Percentiles rank a stretch among this genome's conserved stretches.
Conservation (phyloP, 148 eudicot genomes). For the Bassia scoparia region DNA sequence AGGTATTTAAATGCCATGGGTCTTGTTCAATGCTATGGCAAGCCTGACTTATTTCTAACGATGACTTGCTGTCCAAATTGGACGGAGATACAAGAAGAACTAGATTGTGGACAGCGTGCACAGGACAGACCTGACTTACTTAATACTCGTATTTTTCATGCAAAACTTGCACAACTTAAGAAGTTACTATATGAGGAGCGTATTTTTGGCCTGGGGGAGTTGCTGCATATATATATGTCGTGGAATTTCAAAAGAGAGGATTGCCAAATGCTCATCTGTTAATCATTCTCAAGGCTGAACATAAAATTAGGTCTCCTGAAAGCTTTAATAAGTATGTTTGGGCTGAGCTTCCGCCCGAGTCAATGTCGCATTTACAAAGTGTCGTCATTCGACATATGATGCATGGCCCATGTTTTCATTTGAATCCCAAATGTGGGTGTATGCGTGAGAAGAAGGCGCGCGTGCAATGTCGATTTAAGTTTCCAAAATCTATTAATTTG, state of each 20-base stretch:
- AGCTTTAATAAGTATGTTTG: too few relatives aligned
- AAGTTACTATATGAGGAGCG: not conserved
- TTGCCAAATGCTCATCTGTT: not conserved
- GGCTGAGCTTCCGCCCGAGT: not conserved
- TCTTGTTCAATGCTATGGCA: not conserved
- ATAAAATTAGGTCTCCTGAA: not conserved
- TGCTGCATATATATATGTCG: not conserved
- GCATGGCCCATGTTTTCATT: not conserved
- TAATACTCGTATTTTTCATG: not conserved
- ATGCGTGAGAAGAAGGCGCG: not conserved
- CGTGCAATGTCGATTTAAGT: not conserved
- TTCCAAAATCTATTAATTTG: not conserved
- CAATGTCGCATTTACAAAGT: not conserved
- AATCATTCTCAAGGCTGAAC: not conserved
- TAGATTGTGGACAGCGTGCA: not conserved
- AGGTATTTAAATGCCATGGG: not conserved
- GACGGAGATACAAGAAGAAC: not conserved
- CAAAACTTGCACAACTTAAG: not conserved
- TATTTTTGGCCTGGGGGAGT: not conserved
- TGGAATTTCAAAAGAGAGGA: not conserved
- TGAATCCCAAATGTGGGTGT: not conserved
- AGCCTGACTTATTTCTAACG: constrained; percentile 4
- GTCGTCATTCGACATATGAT: not conserved
- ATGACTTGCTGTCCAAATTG: constrained; percentile 6
- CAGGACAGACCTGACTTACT: not conserved